These are phyloP conservation scores for Hyphopichia buzzinii DNA, from an alignment of 1,139 yeast species.

Conservation along the genomic window DNA sequence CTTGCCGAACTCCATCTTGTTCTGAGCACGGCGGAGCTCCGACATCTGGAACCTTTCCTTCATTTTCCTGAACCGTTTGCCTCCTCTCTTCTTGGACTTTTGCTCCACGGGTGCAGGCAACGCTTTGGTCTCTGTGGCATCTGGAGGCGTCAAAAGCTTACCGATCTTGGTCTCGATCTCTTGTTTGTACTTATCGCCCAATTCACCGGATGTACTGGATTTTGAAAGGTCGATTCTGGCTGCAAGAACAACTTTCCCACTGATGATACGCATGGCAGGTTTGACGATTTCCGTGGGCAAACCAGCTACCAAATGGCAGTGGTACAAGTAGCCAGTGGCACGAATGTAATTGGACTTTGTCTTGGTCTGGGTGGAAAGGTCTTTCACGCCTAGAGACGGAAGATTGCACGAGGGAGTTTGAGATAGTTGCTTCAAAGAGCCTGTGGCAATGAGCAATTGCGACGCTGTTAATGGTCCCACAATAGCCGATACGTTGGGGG, in stretches of 20 bases:
- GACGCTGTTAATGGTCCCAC: slow-evolving; percentile 76
- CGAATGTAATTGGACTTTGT: slow-evolving; percentile 37
- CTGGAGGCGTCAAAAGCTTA: slow-evolving; percentile 78
- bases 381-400: slow-evolving; percentile 71
- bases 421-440: slow-evolving; percentile 70
- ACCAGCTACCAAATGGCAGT: slow-evolving; percentile 50
- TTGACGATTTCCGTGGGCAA: slow-evolving; percentile 59
- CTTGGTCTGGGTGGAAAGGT: slow-evolving; percentile 37
- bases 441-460: slow-evolving; percentile 65
- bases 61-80: slow-evolving; percentile 72
- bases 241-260: slow-evolving; percentile 80
- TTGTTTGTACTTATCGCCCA: slow-evolving; percentile 56
- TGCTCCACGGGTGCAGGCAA: slow-evolving; percentile 79
- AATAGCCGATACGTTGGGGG: slow-evolving; percentile 78
- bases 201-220: slow-evolving; percentile 46
- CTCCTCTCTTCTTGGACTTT: slow-evolving; percentile 83
- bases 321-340: slow-evolving; percentile 65
- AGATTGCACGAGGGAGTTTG: slow-evolving; percentile 80
- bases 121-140: slow-evolving; percentile 64
- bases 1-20: slow-evolving; percentile 79
- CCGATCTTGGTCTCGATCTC: slow-evolving; percentile 67
- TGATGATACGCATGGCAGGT: slow-evolving; percentile 73
- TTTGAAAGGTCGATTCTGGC: slow-evolving; percentile 71
- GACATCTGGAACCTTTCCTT: slow-evolving; percentile 81
- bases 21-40: slow-evolving; percentile 79